Evolutionary conservation across 2,329 filamentous ascomycete genomes (phyloP).

Genomic region (Aspergillus clavatus): DNA sequence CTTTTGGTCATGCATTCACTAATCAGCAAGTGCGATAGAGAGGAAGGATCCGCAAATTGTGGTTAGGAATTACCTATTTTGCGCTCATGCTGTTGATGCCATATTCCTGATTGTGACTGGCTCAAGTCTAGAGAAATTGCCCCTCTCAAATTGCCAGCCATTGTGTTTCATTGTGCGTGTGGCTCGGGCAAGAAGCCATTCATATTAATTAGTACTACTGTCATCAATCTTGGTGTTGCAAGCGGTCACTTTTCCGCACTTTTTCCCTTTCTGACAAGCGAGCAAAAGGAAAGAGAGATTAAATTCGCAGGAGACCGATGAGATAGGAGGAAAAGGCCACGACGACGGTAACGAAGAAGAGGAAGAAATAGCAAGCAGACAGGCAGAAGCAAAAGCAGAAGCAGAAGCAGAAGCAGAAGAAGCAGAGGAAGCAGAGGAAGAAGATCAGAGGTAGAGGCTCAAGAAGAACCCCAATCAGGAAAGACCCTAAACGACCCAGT

Average conservation of each 20-base stretch:
- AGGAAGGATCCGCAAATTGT: constrained; percentile 18
- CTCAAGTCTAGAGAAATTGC: constrained; percentile 13
- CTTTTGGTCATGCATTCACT: constrained; percentile 1
- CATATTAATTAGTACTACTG: constrained; percentile 1
- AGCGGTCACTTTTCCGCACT: not conserved
- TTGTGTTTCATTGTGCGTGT: constrained; percentile 8
- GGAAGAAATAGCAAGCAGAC: too few species aligned
- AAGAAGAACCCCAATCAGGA: not conserved
- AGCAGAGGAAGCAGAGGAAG: not conserved
- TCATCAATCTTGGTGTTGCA: not conserved
- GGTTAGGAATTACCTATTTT: constrained; percentile 19
- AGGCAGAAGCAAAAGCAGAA: constrained; percentile 5
- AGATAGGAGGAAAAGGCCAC: constrained; percentile 2
- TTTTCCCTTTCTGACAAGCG: not conserved
- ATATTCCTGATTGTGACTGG: constrained; percentile 16
- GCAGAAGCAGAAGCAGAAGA: not conserved
- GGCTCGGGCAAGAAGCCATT: not conserved
- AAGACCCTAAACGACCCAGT: not conserved
- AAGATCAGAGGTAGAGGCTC: not conserved
- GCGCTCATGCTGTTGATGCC: constrained; percentile 19
- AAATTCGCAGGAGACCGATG: not conserved
- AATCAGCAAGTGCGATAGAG: constrained; percentile 1
- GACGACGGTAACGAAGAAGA: too few species aligned
- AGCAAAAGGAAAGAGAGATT: not conserved
- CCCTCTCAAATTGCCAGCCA: constrained; percentile 11